Evolutionary conservation across 1,284 basidiomycete species (phyloP), one percentile per base, ranked within the genome.

Genomic region (Termitomyces sp.): DNA sequence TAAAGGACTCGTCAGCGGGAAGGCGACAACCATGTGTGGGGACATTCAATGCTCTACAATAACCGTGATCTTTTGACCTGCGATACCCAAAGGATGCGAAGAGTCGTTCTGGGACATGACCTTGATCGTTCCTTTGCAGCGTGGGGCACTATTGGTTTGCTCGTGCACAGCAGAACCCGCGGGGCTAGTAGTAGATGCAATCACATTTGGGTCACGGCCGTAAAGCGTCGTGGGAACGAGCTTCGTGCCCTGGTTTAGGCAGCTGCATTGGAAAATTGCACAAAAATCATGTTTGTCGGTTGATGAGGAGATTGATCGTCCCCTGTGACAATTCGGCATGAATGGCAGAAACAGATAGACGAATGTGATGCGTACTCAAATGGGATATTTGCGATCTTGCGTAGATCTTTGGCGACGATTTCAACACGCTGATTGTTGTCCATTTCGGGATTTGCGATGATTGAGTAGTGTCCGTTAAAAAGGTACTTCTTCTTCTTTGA

Each of bases 21-120:
- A 51, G 8, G 1, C 3, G 18, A 16, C 9, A 34, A 5, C 2
- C 14, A 4, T 33, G n/a, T 16, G 28, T 30, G 28, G 28, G 16
- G 5, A 33, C 1, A 18, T 37, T 56, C 46, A 57, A 45, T 61
- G 60, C 26, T 49, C 37, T 9, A 64, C 47, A 9, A 13, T 50
- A 16, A 64, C 46, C 1, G 49, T 50, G 16, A 64, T 55, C 46
- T 53, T 61, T 34, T 64, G 62, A 9, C 62, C 61, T 19, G 40
- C 11, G 10, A 64, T 57, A 9, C 55, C 57, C 9, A 60, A 13
- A 14, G 51, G 49, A 57, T 64, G 60, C 28, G 61, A 61, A 8
- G 18, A 28, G 48, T 62, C 61, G 18, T 52, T 38, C 33, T 60
- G 37, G 5, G 53, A 59, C 10, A 31, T 31, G 21, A 64, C 40